Evolutionary conservation across 169 alveolate species (phyloP).

Genomic region (Eimeria sp.): DNA sequence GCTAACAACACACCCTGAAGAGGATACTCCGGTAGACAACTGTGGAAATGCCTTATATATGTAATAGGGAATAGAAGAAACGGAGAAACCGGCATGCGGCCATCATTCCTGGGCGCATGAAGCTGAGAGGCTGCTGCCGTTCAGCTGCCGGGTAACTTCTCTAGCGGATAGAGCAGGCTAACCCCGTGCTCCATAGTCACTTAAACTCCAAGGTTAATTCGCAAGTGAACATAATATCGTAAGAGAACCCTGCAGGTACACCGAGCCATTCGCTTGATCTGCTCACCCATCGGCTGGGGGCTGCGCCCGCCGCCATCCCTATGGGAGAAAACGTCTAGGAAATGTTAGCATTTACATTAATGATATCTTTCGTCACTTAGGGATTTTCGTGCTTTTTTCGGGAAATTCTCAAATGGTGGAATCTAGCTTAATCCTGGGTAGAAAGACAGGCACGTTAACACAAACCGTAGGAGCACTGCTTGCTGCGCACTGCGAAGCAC

Average conservation of each 20-base stretch:
- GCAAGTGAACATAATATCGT: background rate
- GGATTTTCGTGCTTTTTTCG: background rate
- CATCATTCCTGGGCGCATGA: background rate
- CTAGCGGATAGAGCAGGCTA: background rate
- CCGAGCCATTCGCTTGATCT: background rate
- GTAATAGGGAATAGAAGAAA: background rate
- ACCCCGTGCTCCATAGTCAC: background rate
- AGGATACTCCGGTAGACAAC: background rate
- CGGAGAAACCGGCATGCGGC: background rate
- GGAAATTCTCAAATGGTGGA: background rate
- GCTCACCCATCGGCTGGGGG: background rate
- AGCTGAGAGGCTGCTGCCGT: constrained; percentile 36
- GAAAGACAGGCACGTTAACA: background rate
- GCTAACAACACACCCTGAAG: background rate
- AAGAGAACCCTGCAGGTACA: background rate
- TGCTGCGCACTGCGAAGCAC: background rate
- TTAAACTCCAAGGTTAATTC: background rate
- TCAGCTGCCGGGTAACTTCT: background rate
- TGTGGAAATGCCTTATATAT: background rate
- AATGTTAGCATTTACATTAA: background rate
- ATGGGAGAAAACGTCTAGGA: background rate
- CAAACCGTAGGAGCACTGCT: background rate
- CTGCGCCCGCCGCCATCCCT: constrained; percentile 28
- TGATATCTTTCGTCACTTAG: background rate
- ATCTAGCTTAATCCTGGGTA: background rate